Conservation (phyloP, 768 basidiomycete genomes). For the Thelephora aurantiotincta region DNA sequence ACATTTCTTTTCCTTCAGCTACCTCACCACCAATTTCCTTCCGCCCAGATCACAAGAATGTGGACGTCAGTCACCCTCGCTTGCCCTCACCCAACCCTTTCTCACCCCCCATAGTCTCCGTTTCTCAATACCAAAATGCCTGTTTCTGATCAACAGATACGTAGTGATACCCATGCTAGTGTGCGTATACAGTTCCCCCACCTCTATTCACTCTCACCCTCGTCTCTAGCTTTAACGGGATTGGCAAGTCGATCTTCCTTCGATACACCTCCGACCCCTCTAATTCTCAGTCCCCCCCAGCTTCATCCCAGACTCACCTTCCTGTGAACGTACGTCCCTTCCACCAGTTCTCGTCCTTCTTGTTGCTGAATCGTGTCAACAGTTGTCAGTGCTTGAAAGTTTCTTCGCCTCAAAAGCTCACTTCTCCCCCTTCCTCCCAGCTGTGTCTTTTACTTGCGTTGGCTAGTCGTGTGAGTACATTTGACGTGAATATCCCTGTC, state of each 20-base stretch:
- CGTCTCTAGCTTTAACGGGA: conserved; percentile 12
- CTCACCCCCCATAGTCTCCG: conserved; percentile 9
- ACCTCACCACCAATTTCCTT: not conserved
- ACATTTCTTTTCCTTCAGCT: not conserved
- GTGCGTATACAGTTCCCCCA: conserved; percentile 8
- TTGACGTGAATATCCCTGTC: not conserved
- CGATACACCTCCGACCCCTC: conserved; percentile 1
- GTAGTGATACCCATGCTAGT: conserved; percentile 16
- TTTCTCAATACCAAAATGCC: conserved; percentile 16
- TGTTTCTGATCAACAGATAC: conserved; percentile 18
- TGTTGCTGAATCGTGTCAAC: too few species aligned
- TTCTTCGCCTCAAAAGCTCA: too few species aligned
- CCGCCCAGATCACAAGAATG: conserved; percentile 2
- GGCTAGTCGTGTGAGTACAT: conserved; percentile 5
- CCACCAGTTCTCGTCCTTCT: not conserved
- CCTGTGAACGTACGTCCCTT: not conserved
- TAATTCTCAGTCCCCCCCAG: not conserved
- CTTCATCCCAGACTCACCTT: conserved; percentile 2
- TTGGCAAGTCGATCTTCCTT: conserved; percentile 7
- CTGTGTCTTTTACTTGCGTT: conserved; percentile 7
- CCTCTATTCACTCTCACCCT: not conserved
- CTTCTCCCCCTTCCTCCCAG: not conserved
- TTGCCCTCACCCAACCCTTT: not conserved
- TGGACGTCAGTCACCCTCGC: conserved; percentile 11
- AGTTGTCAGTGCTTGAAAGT: too few species aligned